A percentile compares a stretch with the other conserved stretches of the same genome.
These are phyloP conservation scores for Lactarius pseudohatsudake DNA, from an alignment of 768 basidiomycete species.

Conservation along the genomic window DNA sequence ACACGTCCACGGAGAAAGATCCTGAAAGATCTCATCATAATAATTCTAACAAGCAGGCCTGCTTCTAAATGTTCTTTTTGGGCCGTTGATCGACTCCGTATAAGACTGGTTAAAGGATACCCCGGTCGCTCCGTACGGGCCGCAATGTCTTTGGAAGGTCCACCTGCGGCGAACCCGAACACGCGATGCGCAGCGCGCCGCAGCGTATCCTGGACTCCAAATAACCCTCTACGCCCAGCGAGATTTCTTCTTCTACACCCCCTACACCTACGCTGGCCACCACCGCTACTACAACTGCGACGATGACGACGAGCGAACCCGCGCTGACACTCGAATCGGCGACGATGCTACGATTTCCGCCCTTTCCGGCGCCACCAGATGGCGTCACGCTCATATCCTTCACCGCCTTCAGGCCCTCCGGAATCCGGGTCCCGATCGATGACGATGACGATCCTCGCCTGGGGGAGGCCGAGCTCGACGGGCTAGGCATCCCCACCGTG, in stretches of 20 bases:
- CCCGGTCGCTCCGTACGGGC: background rate
- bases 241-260: background rate
- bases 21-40: too few relatives aligned
- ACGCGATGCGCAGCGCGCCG: background rate
- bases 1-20: too few relatives aligned
- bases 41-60: too few relatives aligned
- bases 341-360: conserved; percentile 41
- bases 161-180: background rate
- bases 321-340: conserved; percentile 11
- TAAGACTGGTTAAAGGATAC: too few relatives aligned
- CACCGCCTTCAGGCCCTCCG: conserved; percentile 54
- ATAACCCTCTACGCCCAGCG: background rate
- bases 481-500: conserved; percentile 65
- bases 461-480: conserved; percentile 57
- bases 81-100: too few relatives aligned
- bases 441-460: conserved; percentile 29
- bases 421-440: conserved; percentile 54
- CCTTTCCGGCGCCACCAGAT: conserved; percentile 46
- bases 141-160: background rate
- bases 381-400: conserved; percentile 55
- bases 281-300: background rate
- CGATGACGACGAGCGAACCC: background rate
- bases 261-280: background rate
- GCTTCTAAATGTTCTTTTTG: too few relatives aligned
- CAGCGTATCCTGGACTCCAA: background rate